phyloP scores from a whole-genome alignment of 2,329 filamentous ascomycete genomes.

The Aspergillus hiratsukae region DNA sequence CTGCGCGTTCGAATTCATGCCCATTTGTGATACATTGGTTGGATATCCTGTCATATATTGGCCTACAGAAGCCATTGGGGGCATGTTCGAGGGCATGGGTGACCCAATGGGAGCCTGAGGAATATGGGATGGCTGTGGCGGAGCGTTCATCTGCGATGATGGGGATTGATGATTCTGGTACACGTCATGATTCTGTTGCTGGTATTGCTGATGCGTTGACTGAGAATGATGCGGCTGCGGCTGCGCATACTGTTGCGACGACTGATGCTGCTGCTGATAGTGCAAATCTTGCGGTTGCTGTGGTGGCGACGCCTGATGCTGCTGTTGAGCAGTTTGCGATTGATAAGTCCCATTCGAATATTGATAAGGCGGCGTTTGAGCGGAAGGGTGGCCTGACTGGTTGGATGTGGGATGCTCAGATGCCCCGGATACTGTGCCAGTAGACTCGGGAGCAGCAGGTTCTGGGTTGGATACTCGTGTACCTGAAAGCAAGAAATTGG shows the following conservation, averaged over 20 bases:
- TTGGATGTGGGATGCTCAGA: constrained; percentile 1
- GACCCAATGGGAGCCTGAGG: constrained; percentile 47
- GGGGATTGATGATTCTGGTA: constrained; percentile 25
- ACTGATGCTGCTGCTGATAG: constrained; percentile 40
- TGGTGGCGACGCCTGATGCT: constrained; percentile 21
- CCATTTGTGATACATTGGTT: constrained; percentile 27
- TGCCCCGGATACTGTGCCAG: neutral
- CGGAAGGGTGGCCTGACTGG: constrained; percentile 7
- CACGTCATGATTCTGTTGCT: constrained; percentile 30
- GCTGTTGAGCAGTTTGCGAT: constrained; percentile 26
- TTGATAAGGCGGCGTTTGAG: constrained; percentile 9
- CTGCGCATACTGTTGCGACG: constrained; percentile 21
- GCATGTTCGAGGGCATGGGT: constrained; percentile 43
- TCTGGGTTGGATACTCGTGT: constrained; percentile 13
- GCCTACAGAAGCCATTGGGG: constrained; percentile 50
- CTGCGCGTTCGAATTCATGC: constrained; percentile 40
- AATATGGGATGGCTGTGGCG: constrained; percentile 29
- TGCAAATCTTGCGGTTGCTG: constrained; percentile 24
- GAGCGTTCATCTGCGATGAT: constrained; percentile 16
- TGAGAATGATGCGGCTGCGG: constrained; percentile 26
- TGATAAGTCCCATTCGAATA: constrained; percentile 9
- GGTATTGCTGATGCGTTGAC: constrained; percentile 23
- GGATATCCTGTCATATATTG: constrained; percentile 50
- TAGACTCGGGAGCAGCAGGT: neutral
- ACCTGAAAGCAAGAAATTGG: constrained; percentile 11